Conservation (phyloP, 148 eudicot genomes). For the Vaccinium myrtillus region DNA sequence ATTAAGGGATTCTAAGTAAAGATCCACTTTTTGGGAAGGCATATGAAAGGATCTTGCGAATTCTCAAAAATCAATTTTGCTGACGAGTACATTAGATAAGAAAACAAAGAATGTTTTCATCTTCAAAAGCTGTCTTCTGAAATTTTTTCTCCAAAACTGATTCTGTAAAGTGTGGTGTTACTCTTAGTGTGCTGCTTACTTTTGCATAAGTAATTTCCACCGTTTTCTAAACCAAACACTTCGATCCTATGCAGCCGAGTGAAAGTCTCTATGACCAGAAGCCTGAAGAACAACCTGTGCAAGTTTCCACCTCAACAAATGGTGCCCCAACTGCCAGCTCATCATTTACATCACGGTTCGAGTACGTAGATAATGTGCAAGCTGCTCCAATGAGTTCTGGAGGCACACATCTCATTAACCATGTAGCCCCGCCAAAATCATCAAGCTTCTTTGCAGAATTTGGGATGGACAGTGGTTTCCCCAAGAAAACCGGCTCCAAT, state of each 20-base stretch:
- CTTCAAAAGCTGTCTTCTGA: background rate
- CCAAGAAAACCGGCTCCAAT: constrained; percentile 58
- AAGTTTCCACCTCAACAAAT: constrained; percentile 61
- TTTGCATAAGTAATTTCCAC: background rate
- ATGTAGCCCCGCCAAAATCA: constrained; percentile 82
- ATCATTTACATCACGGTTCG: constrained; percentile 78
- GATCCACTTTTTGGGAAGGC: background rate
- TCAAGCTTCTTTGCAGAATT: constrained; percentile 87
- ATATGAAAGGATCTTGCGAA: background rate
- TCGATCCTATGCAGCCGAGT: constrained; percentile 56
- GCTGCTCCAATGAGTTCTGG: constrained; percentile 54
- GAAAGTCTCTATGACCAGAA: constrained; percentile 94
- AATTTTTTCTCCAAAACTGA: background rate
- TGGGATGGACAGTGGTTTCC: constrained; percentile 89
- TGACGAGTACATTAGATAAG: background rate
- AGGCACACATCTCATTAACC: constrained; percentile 51
- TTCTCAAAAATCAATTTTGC: background rate
- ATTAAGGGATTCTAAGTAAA: background rate
- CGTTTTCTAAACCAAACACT: background rate
- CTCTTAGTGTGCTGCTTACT: background rate
- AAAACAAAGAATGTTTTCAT: background rate
- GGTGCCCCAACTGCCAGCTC: constrained; percentile 41
- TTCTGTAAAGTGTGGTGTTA: background rate
- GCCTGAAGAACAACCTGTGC: constrained; percentile 84
- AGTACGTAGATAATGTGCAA: constrained; percentile 67